Base-by-base conservation (phyloP, 2,329 filamentous ascomycete genomes). In the Colletotrichum paranaense region DNA sequence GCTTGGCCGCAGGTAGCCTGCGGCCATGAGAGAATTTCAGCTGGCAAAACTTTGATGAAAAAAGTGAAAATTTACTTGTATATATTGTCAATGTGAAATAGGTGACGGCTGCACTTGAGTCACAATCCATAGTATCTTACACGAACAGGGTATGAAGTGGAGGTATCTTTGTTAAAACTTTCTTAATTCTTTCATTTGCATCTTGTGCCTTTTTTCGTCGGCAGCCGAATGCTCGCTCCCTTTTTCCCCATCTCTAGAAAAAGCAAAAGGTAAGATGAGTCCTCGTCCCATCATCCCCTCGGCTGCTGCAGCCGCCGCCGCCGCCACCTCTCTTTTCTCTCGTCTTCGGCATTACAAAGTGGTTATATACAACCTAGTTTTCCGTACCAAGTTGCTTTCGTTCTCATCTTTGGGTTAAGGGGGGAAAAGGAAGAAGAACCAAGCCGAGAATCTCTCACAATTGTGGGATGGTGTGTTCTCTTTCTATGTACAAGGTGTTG, bases 281-380 rank as follows among this genome's bases (percentile, higher is more conserved):
- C 4, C 42, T n/a, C 16, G 6, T 56, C 22, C 11, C 24, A 30
- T 56, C 16, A 22, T 56, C 32, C 16, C 24, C 52, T 5, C 9
- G 19, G 19, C 52, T 28, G 30, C 49, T 42, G 62, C 26, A 26
- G 26, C 62, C 32, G 14, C 24, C 19, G 32, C 32, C 24, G 49
- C 49, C 30, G 22, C 46, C 46, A 4, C 22, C 5, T 26, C 19
- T 26, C 35, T 26, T 42, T 66, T 42, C 35, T 42, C 35, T 60
- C 38, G 42, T 73, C 65, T 74, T 72, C 38, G 60, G 60, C 73
- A 75, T 75, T 75, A 75, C 58, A 74, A 72, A 57, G 38, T 35
- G 71, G 62, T 22, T 75, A 70, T 74, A n/a, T 73, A 74, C 70
- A 74, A 38, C 65, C 63, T 42, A 28, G 52, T 32, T 42, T 32